phyloP scores from a whole-genome alignment of 2,329 filamentous ascomycete genomes.

The Aspergillus aculeatus region DNA sequence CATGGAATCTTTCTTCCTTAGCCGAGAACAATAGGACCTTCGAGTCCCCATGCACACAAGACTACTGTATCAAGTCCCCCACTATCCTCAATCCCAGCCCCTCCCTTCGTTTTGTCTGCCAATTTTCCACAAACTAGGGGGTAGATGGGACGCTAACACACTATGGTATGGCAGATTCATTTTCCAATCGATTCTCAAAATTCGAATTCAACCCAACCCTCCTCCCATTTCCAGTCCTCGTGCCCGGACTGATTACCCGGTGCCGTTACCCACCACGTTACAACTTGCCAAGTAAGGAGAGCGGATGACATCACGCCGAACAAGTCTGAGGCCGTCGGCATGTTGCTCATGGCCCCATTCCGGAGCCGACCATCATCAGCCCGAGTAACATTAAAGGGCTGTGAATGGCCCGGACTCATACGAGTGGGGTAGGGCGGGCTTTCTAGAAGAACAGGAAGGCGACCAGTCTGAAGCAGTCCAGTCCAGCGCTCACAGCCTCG shows the following conservation, averaged over 20 bases:
- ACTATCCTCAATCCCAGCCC: not conserved
- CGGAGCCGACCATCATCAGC: constrained; percentile 2
- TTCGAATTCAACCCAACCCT: not conserved
- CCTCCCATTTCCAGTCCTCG: not conserved
- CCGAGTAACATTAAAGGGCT: constrained; percentile 13
- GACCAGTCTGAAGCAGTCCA: not conserved
- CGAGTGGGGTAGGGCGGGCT: constrained; percentile 11
- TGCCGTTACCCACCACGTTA: not conserved
- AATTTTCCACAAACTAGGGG: too few relatives aligned
- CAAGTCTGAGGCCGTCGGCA: constrained; percentile 3
- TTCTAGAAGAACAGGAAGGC: constrained; percentile 13
- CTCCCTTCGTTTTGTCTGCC: not conserved
- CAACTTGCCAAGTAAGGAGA: constrained; percentile 2
- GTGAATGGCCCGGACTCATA: constrained; percentile 4
- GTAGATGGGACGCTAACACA: too few relatives aligned
- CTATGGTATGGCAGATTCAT: not conserved
- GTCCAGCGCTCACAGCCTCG: not conserved
- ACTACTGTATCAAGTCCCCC: not conserved
- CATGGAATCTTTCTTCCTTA: not conserved
- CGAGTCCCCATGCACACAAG: not conserved
- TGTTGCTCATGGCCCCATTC: constrained; percentile 2
- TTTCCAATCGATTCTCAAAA: not conserved
- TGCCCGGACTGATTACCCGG: constrained; percentile 4
- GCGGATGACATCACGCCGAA: constrained; percentile 15
- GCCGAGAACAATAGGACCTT: not conserved